Conservation (phyloP, 345 rosid genomes). For the Heritiera littoralis region DNA sequence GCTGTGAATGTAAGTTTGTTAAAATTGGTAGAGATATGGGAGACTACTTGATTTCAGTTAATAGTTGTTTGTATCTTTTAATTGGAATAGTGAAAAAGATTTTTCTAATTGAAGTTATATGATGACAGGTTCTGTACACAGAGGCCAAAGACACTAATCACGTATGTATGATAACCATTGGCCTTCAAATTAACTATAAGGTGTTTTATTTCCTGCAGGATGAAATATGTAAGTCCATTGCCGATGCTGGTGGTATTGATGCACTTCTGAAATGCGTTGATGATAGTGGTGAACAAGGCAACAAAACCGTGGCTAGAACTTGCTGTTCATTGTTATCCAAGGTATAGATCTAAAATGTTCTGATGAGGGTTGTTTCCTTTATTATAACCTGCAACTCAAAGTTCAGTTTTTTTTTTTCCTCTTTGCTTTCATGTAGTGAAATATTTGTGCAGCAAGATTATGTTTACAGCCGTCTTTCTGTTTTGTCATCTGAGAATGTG, state of each 20-base stretch:
- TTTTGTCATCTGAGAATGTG: too few relatives aligned
- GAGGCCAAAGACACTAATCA: neutral
- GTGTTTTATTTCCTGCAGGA: constrained; percentile 16
- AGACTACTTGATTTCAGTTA: constrained; percentile 6
- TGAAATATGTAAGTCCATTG: constrained; percentile 52
- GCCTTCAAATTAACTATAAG: neutral
- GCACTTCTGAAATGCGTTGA: constrained; percentile 70
- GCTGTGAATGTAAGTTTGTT: constrained; percentile 78
- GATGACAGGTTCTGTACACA: neutral
- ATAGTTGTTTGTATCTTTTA: neutral
- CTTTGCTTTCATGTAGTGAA: neutral
- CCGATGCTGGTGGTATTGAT: constrained; percentile 86
- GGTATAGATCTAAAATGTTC: constrained; percentile 40
- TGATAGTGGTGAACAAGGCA: constrained; percentile 78
- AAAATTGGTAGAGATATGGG: neutral
- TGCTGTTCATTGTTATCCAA: constrained; percentile 81
- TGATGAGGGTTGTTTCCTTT: neutral
- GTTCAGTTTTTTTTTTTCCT: neutral
- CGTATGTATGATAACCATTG: neutral
- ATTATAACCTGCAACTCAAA: neutral
- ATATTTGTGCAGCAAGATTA: neutral
- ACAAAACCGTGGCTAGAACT: constrained; percentile 62
- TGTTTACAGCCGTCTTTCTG: neutral
- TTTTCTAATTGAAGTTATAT: neutral
- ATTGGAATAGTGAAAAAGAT: neutral